A percentile compares a stretch with the other conserved stretches of the same genome.
phyloP scores from a whole-genome alignment of 164 flowering plant species.

The Nymphaea thermarum region DNA sequence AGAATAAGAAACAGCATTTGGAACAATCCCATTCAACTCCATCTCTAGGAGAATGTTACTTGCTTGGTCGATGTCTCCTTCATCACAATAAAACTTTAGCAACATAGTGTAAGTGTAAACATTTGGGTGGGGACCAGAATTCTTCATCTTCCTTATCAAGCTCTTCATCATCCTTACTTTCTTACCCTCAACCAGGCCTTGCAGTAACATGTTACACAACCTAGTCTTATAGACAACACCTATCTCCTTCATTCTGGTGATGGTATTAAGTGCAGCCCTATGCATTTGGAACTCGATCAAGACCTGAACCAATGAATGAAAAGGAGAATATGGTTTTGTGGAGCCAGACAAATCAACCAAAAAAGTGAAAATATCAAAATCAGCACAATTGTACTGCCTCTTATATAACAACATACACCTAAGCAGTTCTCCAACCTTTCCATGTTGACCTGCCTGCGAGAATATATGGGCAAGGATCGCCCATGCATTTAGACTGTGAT shows the following conservation, averaged over 20 bases:
- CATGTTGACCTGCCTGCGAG: slow-evolving; percentile 27
- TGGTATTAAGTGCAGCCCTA: slow-evolving; percentile 35
- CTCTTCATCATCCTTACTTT: slow-evolving; percentile 11
- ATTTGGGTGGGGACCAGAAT: slow-evolving; percentile 41
- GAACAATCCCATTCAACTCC: slow-evolving; percentile 22
- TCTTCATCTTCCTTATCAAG: slow-evolving; percentile 43
- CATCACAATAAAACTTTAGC: slow-evolving; percentile 36
- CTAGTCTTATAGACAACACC: slow-evolving; percentile 17
- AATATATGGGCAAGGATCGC: slow-evolving; percentile 30
- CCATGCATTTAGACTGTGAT: slow-evolving; percentile 27
- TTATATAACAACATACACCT: slow-evolving; percentile 28
- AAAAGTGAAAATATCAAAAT: slow-evolving; percentile 15
- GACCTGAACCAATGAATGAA: slow-evolving; percentile 34
- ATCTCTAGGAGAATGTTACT: slow-evolving; percentile 31
- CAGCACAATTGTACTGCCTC: slow-evolving; percentile 13
- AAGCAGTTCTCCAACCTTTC: slow-evolving; percentile 30
- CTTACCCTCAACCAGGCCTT: slow-evolving; percentile 28
- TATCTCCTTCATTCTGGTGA: slow-evolving; percentile 21
- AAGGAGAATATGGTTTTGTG: slow-evolving; percentile 10
- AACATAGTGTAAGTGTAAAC: slow-evolving; percentile 45
- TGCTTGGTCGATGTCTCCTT: slow-evolving; percentile 23
- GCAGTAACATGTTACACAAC: slow-evolving; percentile 54
- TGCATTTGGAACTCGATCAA: slow-evolving; percentile 36
- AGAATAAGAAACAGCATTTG: slow-evolving; percentile 18
- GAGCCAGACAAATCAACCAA: slow-evolving; percentile 16